Percentiles rank a stretch among this genome's conserved stretches.
Conservation (phyloP, 805 yeast species). For the Lipomyces chichibuensis region DNA sequence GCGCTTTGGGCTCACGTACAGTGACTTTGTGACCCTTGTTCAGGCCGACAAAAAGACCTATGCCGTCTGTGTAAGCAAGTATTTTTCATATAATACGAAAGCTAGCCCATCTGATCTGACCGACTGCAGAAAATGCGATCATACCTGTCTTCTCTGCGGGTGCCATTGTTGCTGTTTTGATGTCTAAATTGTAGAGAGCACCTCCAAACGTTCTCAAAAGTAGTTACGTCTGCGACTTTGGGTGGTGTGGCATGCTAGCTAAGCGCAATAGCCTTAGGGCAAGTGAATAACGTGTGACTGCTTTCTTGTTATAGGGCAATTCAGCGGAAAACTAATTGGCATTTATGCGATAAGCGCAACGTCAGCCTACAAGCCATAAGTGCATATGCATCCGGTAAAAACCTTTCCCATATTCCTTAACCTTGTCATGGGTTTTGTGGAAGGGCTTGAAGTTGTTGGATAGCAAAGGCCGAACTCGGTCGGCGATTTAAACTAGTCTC, state of each 20-base stretch:
- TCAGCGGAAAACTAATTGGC: not conserved
- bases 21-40: conserved; percentile 99
- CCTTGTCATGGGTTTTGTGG: not conserved
- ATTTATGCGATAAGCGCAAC: not conserved
- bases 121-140: conserved; percentile 1
- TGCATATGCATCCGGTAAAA: not conserved
- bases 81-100: not conserved
- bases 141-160: conserved; percentile 35
- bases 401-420: not conserved
- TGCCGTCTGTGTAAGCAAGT: not conserved
- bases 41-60: conserved; percentile 93
- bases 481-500: no score
- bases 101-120: not conserved
- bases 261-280: not conserved
- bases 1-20: conserved; percentile 79
- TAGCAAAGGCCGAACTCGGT: no score
- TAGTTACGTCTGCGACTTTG: no score
- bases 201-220: not conserved
- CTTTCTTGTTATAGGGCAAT: not conserved
- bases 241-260: not conserved
- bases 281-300: not conserved
- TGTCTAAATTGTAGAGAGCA: not conserved
- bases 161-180: conserved; percentile 25
- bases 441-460: no score
- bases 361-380: not conserved